Conservation (phyloP, 78 protist genomes). For the Protostelium mycophagum region DNA sequence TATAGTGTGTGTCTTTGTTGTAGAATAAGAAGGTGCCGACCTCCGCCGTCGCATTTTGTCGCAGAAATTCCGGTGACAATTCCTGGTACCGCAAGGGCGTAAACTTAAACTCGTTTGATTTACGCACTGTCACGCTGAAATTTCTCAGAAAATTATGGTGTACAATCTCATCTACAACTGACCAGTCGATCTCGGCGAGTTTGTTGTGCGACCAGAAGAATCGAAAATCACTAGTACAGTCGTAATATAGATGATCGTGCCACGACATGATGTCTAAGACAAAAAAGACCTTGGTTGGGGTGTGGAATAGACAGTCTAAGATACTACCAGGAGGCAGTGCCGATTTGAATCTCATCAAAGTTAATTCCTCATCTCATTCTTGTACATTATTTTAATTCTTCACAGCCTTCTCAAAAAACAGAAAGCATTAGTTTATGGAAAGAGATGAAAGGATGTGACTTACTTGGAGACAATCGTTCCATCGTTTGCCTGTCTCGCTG, state of each 20-base stretch:
- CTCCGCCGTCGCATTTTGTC: too few species aligned
- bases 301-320: not conserved
- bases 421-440: too few species aligned
- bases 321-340: not conserved
- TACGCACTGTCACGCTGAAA: too few species aligned
- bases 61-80: too few species aligned
- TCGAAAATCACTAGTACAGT: slow-evolving; percentile 64
- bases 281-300: not conserved
- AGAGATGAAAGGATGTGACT: not conserved
- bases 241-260: slow-evolving; percentile 52
- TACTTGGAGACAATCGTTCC: not conserved
- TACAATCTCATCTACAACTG: too few species aligned
- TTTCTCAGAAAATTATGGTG: too few species aligned
- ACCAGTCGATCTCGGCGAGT: slow-evolving; percentile 9
- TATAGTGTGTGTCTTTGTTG: not conserved
- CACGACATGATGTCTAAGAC: slow-evolving; percentile 64
- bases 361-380: too few species aligned
- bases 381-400: too few species aligned
- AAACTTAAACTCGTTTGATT: too few species aligned
- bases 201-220: slow-evolving; percentile 57
- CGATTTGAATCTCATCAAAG: not conserved
- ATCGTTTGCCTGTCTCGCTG: not conserved
- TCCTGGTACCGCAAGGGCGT: too few species aligned
- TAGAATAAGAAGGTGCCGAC: not conserved
- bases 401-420: too few species aligned